These are phyloP conservation scores for Curvularia lunata DNA, from an alignment of 2,329 filamentous ascomycete species.

Conservation along the genomic window DNA sequence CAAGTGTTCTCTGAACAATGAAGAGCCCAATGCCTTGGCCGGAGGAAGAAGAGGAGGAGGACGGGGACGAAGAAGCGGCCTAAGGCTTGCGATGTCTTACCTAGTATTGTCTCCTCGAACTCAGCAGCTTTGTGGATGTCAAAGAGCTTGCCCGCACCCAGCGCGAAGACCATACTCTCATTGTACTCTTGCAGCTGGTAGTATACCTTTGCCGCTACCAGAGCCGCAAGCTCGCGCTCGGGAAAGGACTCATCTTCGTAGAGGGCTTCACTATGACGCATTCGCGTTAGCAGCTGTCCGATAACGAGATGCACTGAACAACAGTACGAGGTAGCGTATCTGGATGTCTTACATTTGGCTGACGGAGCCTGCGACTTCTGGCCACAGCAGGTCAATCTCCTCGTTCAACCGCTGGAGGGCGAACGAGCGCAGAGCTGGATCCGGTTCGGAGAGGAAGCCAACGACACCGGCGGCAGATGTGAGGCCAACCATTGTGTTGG, in stretches of 20 bases:
- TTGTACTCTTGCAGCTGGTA: constrained; percentile 99
- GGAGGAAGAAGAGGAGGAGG: neutral
- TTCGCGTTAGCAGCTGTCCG: constrained; percentile 31
- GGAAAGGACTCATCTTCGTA: constrained; percentile 97
- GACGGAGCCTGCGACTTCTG: constrained; percentile 90
- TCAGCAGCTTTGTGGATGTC: constrained; percentile 89
- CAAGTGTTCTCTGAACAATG: constrained; percentile 3
- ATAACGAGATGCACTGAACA: neutral
- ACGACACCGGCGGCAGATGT: constrained; percentile 93
- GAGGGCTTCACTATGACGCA: constrained; percentile 77
- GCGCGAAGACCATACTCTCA: constrained; percentile 97
- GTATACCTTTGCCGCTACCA: constrained; percentile 97
- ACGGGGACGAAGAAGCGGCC: neutral
- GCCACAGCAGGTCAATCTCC: constrained; percentile 97
- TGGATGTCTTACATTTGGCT: constrained; percentile 79
- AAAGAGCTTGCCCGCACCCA: constrained; percentile 93
- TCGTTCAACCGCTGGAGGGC: constrained; percentile 94
- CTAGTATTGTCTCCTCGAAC: constrained; percentile 98
- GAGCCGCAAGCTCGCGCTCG: constrained; percentile 89
- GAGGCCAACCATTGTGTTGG: constrained; percentile 78
- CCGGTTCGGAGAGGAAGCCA: constrained; percentile 93
- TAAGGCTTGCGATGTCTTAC: constrained; percentile 50
- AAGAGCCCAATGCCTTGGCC: neutral
- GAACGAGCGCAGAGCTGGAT: constrained; percentile 92
- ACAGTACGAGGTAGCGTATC: constrained; percentile 4